A percentile compares a stretch with the other conserved stretches of the same genome.
Conservation (phyloP, 1,284 basidiomycete species). For the Leucoagaricus sp. region DNA sequence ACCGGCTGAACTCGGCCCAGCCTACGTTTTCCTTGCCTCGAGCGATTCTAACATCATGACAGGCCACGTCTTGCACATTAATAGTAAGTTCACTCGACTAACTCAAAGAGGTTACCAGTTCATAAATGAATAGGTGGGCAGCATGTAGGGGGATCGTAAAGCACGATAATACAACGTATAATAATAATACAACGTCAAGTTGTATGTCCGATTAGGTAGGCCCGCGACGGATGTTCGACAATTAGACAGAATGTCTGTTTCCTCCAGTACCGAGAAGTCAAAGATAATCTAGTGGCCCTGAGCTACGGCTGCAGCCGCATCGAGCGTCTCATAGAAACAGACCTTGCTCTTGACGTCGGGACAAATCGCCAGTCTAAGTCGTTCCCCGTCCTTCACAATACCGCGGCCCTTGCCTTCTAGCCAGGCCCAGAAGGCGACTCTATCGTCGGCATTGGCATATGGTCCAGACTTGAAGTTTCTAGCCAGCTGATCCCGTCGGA, state of each 20-base stretch:
- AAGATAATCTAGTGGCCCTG: neutral
- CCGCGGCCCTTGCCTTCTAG: conserved; percentile 49
- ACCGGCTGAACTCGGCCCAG: conserved; percentile 56
- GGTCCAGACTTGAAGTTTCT: conserved; percentile 45
- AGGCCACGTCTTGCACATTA: conserved; percentile 35
- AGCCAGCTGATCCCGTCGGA: conserved; percentile 58
- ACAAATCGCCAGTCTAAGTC: conserved; percentile 65
- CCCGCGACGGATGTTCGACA: too few relatives aligned
- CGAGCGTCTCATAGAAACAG: conserved; percentile 55
- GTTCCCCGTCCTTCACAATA: conserved; percentile 59
- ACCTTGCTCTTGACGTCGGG: conserved; percentile 60
- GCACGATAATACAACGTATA: neutral
- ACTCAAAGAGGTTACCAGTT: too few relatives aligned
- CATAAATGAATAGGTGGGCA: neutral
- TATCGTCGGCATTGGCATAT: conserved; percentile 27
- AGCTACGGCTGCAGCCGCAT: neutral
- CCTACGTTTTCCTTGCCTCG: conserved; percentile 48
- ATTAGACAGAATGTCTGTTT: too few relatives aligned
- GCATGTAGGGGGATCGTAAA: conserved; percentile 14
- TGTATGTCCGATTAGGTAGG: too few relatives aligned
- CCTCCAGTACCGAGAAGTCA: too few relatives aligned
- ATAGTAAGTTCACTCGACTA: conserved; percentile 24
- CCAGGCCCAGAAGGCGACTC: conserved; percentile 49
- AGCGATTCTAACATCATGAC: conserved; percentile 42
- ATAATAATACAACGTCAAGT: neutral